A percentile compares a stretch with the other conserved stretches of the same genome.
These are phyloP conservation scores for Neonectria punicea DNA, from an alignment of 2,329 filamentous ascomycete genomes.

Conservation along the genomic window DNA sequence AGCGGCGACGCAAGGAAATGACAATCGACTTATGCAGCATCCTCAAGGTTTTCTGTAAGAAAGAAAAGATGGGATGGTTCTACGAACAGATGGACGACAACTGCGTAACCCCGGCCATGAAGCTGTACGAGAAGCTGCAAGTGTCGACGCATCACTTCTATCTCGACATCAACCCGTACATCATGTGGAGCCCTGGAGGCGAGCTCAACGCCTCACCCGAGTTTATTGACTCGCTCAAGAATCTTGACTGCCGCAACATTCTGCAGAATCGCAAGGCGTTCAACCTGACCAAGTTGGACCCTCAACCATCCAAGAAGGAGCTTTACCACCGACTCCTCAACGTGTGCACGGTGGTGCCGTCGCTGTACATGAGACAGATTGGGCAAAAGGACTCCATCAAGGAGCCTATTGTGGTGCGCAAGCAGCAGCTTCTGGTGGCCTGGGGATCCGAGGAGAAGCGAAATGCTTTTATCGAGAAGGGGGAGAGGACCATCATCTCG, in stretches of 20 bases:
- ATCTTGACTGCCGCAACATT: conserved; percentile 50
- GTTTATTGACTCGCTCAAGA: conserved; percentile 46
- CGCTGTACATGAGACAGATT: conserved; percentile 50
- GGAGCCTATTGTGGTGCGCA: conserved; percentile 48
- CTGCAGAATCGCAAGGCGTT: conserved; percentile 51
- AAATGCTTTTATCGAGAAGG: conserved; percentile 40
- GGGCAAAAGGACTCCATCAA: conserved; percentile 48
- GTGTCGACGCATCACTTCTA: conserved; percentile 53
- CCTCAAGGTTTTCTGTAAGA: conserved; percentile 44
- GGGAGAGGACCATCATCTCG: conserved; percentile 45
- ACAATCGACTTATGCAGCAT: conserved; percentile 43
- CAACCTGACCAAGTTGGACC: conserved; percentile 46
- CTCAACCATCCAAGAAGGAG: conserved; percentile 45
- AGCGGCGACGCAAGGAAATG: conserved; percentile 39
- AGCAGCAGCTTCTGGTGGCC: conserved; percentile 53
- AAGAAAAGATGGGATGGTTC: conserved; percentile 37
- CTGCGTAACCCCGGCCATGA: conserved; percentile 50
- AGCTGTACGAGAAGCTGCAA: conserved; percentile 52
- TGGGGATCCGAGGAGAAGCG: conserved; percentile 50
- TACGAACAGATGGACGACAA: conserved; percentile 38
- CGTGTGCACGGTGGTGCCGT: conserved; percentile 50
- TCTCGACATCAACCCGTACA: conserved; percentile 47
- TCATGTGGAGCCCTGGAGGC: conserved; percentile 38
- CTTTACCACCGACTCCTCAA: conserved; percentile 46
- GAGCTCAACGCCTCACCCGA: conserved; percentile 43